phyloP scores from a whole-genome alignment of 2,329 filamentous ascomycete species.

The Clonostachys solani region DNA sequence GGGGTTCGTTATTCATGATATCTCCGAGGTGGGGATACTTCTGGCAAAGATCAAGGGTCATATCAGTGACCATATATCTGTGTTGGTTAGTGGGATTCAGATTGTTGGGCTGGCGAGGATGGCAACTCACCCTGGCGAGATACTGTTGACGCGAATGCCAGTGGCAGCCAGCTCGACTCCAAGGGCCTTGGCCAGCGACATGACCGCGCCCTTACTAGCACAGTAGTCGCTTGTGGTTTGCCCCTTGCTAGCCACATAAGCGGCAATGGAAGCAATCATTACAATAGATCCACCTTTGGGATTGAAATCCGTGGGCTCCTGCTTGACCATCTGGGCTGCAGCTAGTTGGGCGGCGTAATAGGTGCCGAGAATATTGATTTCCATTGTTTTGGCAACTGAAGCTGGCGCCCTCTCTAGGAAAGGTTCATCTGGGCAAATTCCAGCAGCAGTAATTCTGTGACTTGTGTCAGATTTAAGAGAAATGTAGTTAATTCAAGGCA shows the following conservation, averaged over 20 bases:
- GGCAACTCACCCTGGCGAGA: slow-evolving; percentile 23
- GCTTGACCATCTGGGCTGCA: slow-evolving; percentile 24
- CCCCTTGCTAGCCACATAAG: slow-evolving; percentile 18
- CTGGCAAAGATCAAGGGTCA: slow-evolving; percentile 22
- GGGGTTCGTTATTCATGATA: slow-evolving; percentile 30
- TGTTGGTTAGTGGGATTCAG: too few relatives aligned
- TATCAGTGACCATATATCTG: slow-evolving; percentile 25
- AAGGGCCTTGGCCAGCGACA: slow-evolving; percentile 33
- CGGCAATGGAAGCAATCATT: slow-evolving; percentile 24
- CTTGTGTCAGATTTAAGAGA: not conserved
- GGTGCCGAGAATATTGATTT: slow-evolving; percentile 21
- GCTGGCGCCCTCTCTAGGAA: slow-evolving; percentile 16
- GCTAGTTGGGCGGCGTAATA: slow-evolving; percentile 28
- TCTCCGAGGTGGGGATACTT: slow-evolving; percentile 17
- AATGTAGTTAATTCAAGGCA: not conserved
- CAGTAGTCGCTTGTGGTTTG: slow-evolving; percentile 31
- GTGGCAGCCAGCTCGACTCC: slow-evolving; percentile 24
- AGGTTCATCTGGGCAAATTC: slow-evolving; percentile 17
- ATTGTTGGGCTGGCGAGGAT: not conserved
- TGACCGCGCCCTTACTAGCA: slow-evolving; percentile 39
- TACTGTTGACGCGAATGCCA: slow-evolving; percentile 22
- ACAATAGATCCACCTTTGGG: slow-evolving; percentile 20
- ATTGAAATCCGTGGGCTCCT: slow-evolving; percentile 13
- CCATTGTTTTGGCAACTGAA: slow-evolving; percentile 14
- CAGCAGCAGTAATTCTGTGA: slow-evolving; percentile 16